These are phyloP conservation scores for Knoxdaviesia proteae DNA, from an alignment of 2,329 filamentous ascomycete genomes.

Conservation along the genomic window DNA sequence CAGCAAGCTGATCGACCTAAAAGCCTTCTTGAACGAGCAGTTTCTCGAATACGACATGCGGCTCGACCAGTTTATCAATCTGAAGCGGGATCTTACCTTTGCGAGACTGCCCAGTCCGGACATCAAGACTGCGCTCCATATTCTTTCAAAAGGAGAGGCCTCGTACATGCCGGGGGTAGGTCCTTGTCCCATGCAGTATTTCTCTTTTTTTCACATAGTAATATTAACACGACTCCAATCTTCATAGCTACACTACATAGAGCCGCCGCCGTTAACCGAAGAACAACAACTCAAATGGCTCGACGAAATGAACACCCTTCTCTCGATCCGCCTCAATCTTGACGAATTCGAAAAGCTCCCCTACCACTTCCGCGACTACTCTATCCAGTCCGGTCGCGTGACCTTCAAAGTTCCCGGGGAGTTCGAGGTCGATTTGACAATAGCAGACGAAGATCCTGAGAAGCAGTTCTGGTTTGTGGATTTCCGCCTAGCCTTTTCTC, in stretches of 20 bases:
- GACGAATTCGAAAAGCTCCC: conserved; percentile 64
- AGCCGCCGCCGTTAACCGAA: conserved; percentile 47
- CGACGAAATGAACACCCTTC: conserved; percentile 61
- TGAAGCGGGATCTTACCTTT: conserved; percentile 51
- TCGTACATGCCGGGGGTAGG: conserved; percentile 61
- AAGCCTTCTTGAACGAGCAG: conserved; percentile 48
- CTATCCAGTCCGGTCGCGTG: conserved; percentile 65
- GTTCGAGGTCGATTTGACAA: conserved; percentile 83
- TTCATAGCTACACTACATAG: conserved; percentile 51
- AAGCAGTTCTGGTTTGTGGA: conserved; percentile 91
- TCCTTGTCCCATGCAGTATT: conserved; percentile 5
- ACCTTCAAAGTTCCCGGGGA: conserved; percentile 70
- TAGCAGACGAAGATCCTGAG: conserved; percentile 64
- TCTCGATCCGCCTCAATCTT: conserved; percentile 67
- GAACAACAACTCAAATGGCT: conserved; percentile 56
- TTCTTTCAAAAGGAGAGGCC: conserved; percentile 59
- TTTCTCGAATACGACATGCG: conserved; percentile 37
- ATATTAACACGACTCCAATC: conserved; percentile 13
- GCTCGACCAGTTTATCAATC: conserved; percentile 42
- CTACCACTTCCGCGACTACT: conserved; percentile 54
- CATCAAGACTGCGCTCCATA: conserved; percentile 68
- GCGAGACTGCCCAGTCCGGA: conserved; percentile 78
- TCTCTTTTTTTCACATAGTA: no score
- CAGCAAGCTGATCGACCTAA: conserved; percentile 73
- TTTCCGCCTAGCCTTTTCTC: conserved; percentile 63